Evolutionary conservation across 2,329 filamentous ascomycete genomes (phyloP), one percentile per base, ranked within the genome.

Genomic region (Fusarium sp.): DNA sequence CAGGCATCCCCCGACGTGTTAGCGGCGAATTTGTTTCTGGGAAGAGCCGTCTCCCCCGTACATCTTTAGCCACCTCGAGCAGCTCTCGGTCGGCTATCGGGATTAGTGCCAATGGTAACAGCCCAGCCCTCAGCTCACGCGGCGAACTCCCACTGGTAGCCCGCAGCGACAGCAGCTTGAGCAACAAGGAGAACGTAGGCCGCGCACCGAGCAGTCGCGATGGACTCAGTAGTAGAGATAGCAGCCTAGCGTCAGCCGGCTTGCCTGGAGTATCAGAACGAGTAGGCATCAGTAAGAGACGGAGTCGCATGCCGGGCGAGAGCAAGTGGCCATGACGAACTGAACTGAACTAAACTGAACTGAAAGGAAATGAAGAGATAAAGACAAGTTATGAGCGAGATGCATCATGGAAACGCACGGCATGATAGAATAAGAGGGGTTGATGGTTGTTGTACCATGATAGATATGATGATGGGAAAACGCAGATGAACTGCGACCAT

Each of bases 1-100:
- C 80, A n/a, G 79, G 76, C 43, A 79, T 83, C 17, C 82, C 83
- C 6, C 77, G 82, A 31, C 78, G 82, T 18, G 77, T 84, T 49
- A 84, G 81, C 66, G 82, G 80, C 48, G 83, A 83, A 57, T 74
- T 78, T 8, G 70, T 70, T 38, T 75, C 75, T 5, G 75, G 65
- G 24, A 83, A 80, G 72, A 83, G 81, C 66, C 77, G 80, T 13
- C 72, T 82, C 8, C 81, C 81, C 20, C 77, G 80, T 45, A 82
- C 79, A 17, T 81, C 80, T 4, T 65, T 81, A 10, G 70, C 76
- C 17, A 73, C 73, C 1, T 72, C 73, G 42, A 71, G 60, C 54
- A 75, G 66, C 54, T 74, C 68, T 56, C 65, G 69, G 15, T 38
- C 62, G 38, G 63, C 54, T 10, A 57, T 59, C 6, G 59, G 67